phyloP scores from a whole-genome alignment of 2,329 filamentous ascomycete genomes.

The Sordariomycetes sp. region DNA sequence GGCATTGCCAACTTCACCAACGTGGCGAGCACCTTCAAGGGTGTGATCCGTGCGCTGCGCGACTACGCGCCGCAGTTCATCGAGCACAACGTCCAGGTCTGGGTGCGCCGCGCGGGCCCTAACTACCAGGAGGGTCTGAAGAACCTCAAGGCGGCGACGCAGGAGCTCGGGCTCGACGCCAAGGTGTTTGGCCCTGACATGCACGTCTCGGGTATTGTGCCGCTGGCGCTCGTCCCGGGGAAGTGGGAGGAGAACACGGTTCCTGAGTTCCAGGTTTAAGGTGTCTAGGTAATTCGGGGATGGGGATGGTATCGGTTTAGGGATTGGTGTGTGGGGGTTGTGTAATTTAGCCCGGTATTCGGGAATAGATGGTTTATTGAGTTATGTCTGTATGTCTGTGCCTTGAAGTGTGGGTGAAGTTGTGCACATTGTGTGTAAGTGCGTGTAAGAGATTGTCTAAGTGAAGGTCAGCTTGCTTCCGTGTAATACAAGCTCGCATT shows the following conservation, averaged over 20 bases:
- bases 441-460: not conserved
- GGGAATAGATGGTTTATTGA: not conserved
- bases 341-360: not conserved
- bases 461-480: not conserved
- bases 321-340: not conserved
- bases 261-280: conserved; percentile 47
- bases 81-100: conserved; percentile 98
- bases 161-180: conserved; percentile 72
- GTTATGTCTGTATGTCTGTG: not conserved
- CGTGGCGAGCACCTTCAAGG: conserved; percentile 98
- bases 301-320: not conserved
- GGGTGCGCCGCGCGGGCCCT: conserved; percentile 76
- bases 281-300: not conserved
- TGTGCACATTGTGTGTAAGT: not conserved
- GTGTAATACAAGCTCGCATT: too few relatives aligned
- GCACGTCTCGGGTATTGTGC: conserved; percentile 96
- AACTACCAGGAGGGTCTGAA: conserved; percentile 99
- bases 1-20: conserved; percentile 99
- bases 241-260: conserved; percentile 48
- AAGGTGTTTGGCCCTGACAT: conserved; percentile 64
- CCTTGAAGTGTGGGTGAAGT: not conserved
- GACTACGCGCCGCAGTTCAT: conserved; percentile 75
- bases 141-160: conserved; percentile 96
- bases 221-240: conserved; percentile 64
- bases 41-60: conserved; percentile 90